phyloP scores from a whole-genome alignment of 805 yeast species.

The Torulaspora quercuum region DNA sequence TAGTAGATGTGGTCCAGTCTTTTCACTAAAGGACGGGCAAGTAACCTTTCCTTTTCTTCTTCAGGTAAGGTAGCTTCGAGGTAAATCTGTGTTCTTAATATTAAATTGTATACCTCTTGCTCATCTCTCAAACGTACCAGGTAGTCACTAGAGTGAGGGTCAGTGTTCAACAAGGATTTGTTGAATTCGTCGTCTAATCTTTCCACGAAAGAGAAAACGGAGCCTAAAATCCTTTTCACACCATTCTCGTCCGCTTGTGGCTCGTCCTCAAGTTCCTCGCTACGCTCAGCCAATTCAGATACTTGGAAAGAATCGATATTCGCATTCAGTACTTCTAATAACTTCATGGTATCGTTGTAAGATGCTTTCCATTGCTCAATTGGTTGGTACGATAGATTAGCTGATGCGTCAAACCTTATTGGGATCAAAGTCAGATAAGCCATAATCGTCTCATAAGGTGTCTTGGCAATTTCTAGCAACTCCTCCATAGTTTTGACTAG shows the following conservation, averaged over 20 bases:
- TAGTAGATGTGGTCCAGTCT: constrained; percentile 91
- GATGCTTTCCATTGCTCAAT: constrained; percentile 74
- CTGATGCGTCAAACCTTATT: constrained; percentile 76
- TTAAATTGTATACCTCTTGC: constrained; percentile 63
- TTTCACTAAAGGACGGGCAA: constrained; percentile 72
- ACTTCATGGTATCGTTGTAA: constrained; percentile 54
- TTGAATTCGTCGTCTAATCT: constrained; percentile 93
- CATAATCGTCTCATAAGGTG: constrained; percentile 72
- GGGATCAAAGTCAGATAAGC: constrained; percentile 81
- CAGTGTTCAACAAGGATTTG: constrained; percentile 79
- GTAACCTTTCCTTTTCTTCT: constrained; percentile 48
- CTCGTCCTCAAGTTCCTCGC: constrained; percentile 76
- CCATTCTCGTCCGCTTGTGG: constrained; percentile 61
- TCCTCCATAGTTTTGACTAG: constrained; percentile 71
- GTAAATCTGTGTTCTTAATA: constrained; percentile 83
- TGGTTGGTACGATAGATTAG: constrained; percentile 69
- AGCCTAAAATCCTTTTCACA: constrained; percentile 72
- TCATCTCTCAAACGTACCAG: constrained; percentile 88
- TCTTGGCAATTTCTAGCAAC: constrained; percentile 47
- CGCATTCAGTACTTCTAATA: constrained; percentile 67
- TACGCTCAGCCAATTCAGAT: constrained; percentile 64
- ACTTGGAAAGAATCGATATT: constrained; percentile 59
- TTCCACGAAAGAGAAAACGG: constrained; percentile 81
- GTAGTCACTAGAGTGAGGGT: constrained; percentile 94
- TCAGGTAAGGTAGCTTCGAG: constrained; percentile 60